These are phyloP conservation scores for Arctium minus DNA, from an alignment of 129 eudicot genomes.

Conservation along the genomic window DNA sequence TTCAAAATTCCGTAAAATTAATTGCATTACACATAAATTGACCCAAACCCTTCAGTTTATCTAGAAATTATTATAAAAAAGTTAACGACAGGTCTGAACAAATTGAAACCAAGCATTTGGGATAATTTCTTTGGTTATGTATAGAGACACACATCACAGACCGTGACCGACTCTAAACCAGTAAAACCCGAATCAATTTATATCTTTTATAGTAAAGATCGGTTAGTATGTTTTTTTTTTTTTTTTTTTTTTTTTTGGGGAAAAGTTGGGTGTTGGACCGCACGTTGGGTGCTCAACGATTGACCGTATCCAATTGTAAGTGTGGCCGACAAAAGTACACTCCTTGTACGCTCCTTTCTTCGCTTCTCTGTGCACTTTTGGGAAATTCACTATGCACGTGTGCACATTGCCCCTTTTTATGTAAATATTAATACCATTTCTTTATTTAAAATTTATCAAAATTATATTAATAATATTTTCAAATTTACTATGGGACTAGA, in stretches of 20 bases:
- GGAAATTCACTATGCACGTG: not conserved
- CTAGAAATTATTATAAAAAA: no score
- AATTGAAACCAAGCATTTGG: no score
- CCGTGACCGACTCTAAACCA: no score
- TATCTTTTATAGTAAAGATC: no score
- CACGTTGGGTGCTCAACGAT: slow-evolving; percentile 13
- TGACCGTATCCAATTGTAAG: not conserved
- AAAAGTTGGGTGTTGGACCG: not conserved
- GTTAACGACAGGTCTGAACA: no score
- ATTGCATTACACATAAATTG: no score
- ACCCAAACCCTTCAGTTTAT: no score
- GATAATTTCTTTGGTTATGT: no score
- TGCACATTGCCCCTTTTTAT: not conserved
- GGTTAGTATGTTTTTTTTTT: not conserved
- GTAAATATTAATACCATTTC: not conserved
- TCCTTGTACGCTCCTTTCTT: not conserved
- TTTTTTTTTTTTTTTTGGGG: not conserved
- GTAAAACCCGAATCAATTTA: not conserved
- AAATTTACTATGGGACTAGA: not conserved
- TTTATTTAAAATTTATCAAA: no score
- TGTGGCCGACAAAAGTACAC: slow-evolving; percentile 16
- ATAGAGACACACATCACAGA: no score
- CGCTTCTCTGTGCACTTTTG: not conserved
- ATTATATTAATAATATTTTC: not conserved
- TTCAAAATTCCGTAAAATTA: no score